Conservation (phyloP, 768 basidiomycete species). For the Brasilioporus rufonigricans region DNA sequence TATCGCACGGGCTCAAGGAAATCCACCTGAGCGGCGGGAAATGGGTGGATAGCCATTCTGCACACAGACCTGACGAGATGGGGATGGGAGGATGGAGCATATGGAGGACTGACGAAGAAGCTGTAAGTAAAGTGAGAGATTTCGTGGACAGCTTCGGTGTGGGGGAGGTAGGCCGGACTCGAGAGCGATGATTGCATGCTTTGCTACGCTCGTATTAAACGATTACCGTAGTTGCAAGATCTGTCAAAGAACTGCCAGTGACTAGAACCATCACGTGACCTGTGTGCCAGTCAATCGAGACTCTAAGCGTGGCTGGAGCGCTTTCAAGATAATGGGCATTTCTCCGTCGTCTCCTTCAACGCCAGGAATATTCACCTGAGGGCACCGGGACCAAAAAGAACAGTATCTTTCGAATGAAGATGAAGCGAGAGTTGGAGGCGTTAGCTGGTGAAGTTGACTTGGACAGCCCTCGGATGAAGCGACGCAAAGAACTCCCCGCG, state of each 20-base stretch:
- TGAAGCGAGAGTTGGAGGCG: slow-evolving; percentile 50
- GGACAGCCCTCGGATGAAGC: slow-evolving; percentile 49
- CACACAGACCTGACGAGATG: slow-evolving; percentile 53
- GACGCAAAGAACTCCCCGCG: slow-evolving; percentile 44
- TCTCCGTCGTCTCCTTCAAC: slow-evolving; percentile 28
- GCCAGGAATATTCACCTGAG: slow-evolving; percentile 28
- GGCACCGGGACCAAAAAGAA: slow-evolving; percentile 13
- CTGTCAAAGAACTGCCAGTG: too few species aligned
- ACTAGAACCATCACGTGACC: slow-evolving; percentile 28
- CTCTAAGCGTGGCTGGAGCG: slow-evolving; percentile 20
- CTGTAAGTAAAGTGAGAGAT: slow-evolving; percentile 50
- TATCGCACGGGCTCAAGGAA: slow-evolving; percentile 59
- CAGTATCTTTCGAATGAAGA: slow-evolving; percentile 34
- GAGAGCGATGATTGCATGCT: neutral
- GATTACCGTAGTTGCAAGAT: neutral
- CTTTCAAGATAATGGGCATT: slow-evolving; percentile 35
- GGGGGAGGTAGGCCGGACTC: neutral
- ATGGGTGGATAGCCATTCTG: slow-evolving; percentile 58
- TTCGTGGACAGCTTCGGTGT: slow-evolving; percentile 36
- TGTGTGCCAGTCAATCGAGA: slow-evolving; percentile 16
- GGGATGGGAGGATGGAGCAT: slow-evolving; percentile 76
- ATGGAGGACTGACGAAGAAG: slow-evolving; percentile 60
- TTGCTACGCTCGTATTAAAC: too few species aligned
- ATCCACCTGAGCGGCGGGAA: slow-evolving; percentile 73
- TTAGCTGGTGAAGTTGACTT: slow-evolving; percentile 38